These are phyloP conservation scores for Oryza punctata DNA, from an alignment of 176 grass and related monocot genomes.

Conservation along the genomic window DNA sequence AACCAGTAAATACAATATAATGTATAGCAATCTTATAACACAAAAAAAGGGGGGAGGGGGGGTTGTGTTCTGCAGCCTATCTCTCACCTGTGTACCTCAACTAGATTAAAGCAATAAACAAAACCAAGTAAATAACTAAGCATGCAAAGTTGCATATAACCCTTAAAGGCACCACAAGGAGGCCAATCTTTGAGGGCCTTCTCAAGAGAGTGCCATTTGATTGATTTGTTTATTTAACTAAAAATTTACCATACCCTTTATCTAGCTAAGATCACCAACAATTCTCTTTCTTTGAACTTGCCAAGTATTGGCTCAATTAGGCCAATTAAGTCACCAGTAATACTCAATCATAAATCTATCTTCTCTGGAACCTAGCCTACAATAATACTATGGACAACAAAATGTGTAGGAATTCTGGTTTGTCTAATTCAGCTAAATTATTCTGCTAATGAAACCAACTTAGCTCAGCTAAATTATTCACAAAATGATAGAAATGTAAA, in stretches of 20 bases:
- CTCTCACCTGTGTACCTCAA: background rate
- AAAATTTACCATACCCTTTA: slow-evolving; percentile 1
- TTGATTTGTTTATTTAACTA: background rate
- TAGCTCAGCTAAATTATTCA: slow-evolving; percentile 5
- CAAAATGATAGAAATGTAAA: background rate
- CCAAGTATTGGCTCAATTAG: background rate
- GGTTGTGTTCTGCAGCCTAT: no score
- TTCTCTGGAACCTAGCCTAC: background rate
- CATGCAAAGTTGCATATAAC: no score
- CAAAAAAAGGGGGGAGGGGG: no score
- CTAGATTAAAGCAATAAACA: background rate
- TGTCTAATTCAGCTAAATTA: background rate
- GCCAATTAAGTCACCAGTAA: background rate
- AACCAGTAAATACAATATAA: slow-evolving; percentile 4
- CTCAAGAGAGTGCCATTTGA: background rate
- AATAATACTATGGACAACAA: background rate
- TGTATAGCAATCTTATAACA: background rate
- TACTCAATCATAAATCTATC: background rate
- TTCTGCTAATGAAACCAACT: background rate
- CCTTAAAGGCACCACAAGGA: background rate
- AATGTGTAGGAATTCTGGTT: background rate
- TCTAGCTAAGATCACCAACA: background rate
- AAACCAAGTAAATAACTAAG: background rate
- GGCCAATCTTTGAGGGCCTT: background rate
- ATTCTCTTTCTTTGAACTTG: background rate